Evolutionary conservation across 163 green algal species (phyloP), one percentile per base, ranked within the genome.

Genomic region (Botryococcus braunii): DNA sequence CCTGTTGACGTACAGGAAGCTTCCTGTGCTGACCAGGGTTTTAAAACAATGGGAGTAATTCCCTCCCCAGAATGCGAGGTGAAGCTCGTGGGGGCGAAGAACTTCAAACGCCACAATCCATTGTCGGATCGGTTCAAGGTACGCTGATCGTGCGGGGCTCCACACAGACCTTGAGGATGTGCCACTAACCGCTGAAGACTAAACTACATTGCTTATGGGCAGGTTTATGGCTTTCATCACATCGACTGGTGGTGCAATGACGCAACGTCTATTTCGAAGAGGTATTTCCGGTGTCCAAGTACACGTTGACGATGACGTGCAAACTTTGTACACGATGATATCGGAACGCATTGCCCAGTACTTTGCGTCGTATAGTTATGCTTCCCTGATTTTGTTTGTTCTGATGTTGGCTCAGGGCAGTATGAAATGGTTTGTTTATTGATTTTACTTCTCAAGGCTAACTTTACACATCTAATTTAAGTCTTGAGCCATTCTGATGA

Each of bases 161-260:
- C 50, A 27, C 38, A 72, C 61, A 72, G 62, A 47, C 4, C 35
- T 60, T 62, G 50, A 39, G 38, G 8, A 57, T 29, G 4, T 35
- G 32, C 31, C 47, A 48, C 23, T 47, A 31, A 25, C 8, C 9
- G 13, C 17, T 41, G 6, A 39, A 2, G 23, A 48, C 27, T 17
- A 17, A 38, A 43, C 25, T 4, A 31, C 3, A 38, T 32, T 27
- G 7, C 32, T 41, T 62, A 50, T 47, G 1, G 5, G 36, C 65
- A 74, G 60, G 77, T 92, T 25, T 66, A 81, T 13, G 73, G 81
- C 35, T 99, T 98, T 55, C 90, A 98, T 65, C 90, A 97, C 69
- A 70, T 99, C 27, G 93, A 99, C 74, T 97, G 97, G 63, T 99
- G 84, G 83, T 92, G 80, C 62, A 73, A 78, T 3, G 93, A 99